Conservation (phyloP, 257 asterid species). For the Cinchona pubescens region DNA sequence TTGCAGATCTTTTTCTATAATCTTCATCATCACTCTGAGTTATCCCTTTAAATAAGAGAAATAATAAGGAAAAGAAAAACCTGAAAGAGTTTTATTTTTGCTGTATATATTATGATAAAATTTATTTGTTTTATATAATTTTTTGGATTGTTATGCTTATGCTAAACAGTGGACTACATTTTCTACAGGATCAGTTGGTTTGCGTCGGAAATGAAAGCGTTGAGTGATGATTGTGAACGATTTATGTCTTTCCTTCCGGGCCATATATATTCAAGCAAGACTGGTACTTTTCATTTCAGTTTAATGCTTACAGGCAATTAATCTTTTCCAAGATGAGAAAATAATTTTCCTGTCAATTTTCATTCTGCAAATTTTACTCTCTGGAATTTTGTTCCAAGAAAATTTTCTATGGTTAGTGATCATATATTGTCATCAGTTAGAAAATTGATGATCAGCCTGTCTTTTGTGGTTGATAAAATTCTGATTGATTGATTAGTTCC, state of each 20-base stretch:
- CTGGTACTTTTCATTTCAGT: slow-evolving; percentile 43
- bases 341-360: background rate
- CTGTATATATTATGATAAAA: background rate
- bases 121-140: background rate
- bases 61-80: background rate
- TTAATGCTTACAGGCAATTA: slow-evolving; percentile 6
- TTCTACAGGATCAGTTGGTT: slow-evolving; percentile 96
- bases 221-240: slow-evolving; percentile 96
- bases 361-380: background rate
- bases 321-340: background rate
- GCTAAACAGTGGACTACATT: background rate
- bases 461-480: background rate
- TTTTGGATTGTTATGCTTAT: background rate
- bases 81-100: background rate
- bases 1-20: background rate
- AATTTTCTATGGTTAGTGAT: background rate
- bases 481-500: background rate
- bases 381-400: background rate
- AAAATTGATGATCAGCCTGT: background rate
- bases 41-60: background rate
- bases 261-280: slow-evolving; percentile 95
- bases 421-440: too few relatives aligned
- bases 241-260: slow-evolving; percentile 91
- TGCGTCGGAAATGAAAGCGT: slow-evolving; percentile 99
- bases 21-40: background rate